Base-by-base conservation (phyloP, 148 eudicot genomes). In the Vaccinium macrocarpon region DNA sequence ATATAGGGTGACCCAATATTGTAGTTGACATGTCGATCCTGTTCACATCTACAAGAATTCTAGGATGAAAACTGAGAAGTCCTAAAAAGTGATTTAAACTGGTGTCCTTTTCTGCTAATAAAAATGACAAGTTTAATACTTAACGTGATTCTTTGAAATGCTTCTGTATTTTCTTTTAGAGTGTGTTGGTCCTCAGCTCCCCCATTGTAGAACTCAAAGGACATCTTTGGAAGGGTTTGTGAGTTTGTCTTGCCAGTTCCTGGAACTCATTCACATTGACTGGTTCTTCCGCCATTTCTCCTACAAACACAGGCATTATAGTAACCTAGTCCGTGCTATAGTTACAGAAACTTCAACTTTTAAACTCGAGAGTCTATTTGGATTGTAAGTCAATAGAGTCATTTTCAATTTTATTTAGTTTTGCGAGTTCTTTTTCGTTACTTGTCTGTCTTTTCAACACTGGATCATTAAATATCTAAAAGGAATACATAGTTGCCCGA, bases 141-240 rank as follows among this genome's bases (percentile, higher is more conserved):
- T 79, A 90, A 92, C 94, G 53, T 87, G 84, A 93, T 93, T 86
- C 90, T 87, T 38, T 84, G 88, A 86, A 90, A 94, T 48, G 93
- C 93, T 84, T 88, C 88, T 55, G 83, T 78, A 78, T 93, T 95
- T 79, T 93, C 93, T 84, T 79, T 85, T 51, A 92, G 88, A 4
- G 95, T 95, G 83, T 93, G 86, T 81, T 93, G 90, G 82, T 95
- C 98, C 87, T 95, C 97, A 78, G 98, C 97, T 84, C 92, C 97
- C 29, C 92, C 95, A 46, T 89, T 85, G 83, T 83, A 93, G 53
- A 84, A 93, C 83, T 95, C 97, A 80, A 91, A 95, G 86, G 87
- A 92, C 97, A 93, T 92, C 85, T 95, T 93, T 6, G 98, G 97
- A 84, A 95, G 94, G 76, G 87, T 89, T 85, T 81, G 83, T 51